These are phyloP conservation scores for Tulasnella sp. DNA, from an alignment of 768 basidiomycete species.

Conservation along the genomic window DNA sequence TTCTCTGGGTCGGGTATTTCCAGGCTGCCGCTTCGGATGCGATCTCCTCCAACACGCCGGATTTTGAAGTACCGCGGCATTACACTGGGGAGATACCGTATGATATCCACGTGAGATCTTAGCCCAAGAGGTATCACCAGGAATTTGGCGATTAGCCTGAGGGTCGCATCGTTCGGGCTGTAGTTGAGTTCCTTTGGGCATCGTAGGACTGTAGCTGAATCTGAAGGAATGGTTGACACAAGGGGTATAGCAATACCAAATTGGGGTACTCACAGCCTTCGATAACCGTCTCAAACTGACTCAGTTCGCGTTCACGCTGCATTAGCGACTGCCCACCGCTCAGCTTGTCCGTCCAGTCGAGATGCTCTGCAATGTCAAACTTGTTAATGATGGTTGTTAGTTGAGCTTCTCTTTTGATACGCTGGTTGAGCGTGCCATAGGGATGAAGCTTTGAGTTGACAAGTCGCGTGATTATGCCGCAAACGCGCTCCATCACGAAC, in stretches of 20 bases:
- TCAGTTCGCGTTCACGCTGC: background rate
- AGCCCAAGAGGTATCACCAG: background rate
- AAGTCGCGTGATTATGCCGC: background rate
- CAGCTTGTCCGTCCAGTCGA: background rate
- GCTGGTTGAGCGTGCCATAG: background rate
- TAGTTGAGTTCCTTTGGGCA: no score
- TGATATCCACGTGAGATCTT: background rate
- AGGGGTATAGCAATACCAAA: background rate
- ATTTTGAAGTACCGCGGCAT: background rate
- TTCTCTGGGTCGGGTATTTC: background rate
- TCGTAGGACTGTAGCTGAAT: background rate
- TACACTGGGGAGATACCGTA: background rate
- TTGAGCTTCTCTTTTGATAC: slow-evolving; percentile 3
- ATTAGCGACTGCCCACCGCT: background rate
- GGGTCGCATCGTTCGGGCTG: no score
- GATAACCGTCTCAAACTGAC: background rate
- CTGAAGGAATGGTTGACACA: background rate
- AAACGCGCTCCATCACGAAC: slow-evolving; percentile 10
- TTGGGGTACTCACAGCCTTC: background rate
- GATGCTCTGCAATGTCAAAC: background rate
- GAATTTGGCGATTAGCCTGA: no score
- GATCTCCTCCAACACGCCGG: background rate
- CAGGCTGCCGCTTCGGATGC: background rate
- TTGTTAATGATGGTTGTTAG: background rate
- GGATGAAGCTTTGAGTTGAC: background rate